Evolutionary conservation across 2,329 filamentous ascomycete species (phyloP).

Genomic region (Aureobasidium sp.): DNA sequence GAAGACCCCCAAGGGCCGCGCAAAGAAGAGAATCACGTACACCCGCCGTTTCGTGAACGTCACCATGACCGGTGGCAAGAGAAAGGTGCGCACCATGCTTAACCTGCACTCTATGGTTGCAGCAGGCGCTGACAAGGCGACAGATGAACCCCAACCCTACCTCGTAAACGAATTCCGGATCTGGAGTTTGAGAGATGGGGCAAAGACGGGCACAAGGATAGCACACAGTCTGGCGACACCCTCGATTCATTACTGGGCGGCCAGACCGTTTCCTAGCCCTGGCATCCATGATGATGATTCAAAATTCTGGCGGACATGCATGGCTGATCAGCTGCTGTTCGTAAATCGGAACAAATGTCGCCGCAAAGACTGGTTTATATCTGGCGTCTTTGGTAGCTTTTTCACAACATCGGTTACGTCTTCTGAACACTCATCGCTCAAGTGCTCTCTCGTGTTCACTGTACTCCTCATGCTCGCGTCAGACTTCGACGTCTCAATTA

Average conservation of each 20-base stretch:
- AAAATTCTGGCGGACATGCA: constrained; percentile 14
- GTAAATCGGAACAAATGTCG: constrained; percentile 13
- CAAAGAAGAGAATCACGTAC: constrained; percentile 94
- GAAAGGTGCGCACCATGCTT: constrained; percentile 63
- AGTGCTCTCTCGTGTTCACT: not conserved
- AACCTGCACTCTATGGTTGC: constrained; percentile 26
- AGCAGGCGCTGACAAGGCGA: constrained; percentile 23
- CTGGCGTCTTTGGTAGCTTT: constrained; percentile 17
- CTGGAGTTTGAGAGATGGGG: constrained; percentile 13
- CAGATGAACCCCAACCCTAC: constrained; percentile 86
- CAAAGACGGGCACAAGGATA: constrained; percentile 13
- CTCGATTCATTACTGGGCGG: constrained; percentile 6
- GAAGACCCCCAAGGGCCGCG: constrained; percentile 94
- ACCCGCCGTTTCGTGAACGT: constrained; percentile 98
- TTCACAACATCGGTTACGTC: constrained; percentile 15
- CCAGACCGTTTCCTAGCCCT: constrained; percentile 12
- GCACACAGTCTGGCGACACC: constrained; percentile 10
- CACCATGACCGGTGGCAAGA: constrained; percentile 94
- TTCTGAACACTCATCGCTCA: not conserved
- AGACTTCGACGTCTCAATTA: not conserved
- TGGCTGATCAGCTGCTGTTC: constrained; percentile 7
- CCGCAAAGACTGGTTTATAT: constrained; percentile 13
- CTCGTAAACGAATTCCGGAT: constrained; percentile 41
- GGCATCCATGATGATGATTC: constrained; percentile 14
- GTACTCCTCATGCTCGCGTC: not conserved